phyloP scores from a whole-genome alignment of 2,329 filamentous ascomycete genomes.

The Hymenoscyphus infarciens region DNA sequence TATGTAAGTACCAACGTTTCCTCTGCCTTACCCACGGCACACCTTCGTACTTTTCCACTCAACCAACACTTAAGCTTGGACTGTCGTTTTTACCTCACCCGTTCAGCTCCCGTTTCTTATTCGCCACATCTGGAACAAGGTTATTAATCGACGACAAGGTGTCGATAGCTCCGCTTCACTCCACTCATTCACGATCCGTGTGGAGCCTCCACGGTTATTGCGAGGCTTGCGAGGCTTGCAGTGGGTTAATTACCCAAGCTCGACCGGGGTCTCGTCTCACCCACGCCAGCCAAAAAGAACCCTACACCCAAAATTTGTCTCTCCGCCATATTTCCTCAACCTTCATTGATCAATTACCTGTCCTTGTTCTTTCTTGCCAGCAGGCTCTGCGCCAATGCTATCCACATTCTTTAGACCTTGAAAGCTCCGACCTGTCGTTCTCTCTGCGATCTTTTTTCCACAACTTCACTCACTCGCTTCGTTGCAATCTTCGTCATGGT shows the following conservation, averaged over 20 bases:
- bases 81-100: neutral
- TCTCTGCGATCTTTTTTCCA: slow-evolving; percentile 7
- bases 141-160: slow-evolving; percentile 4
- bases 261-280: slow-evolving; percentile 14
- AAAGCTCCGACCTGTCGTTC: slow-evolving; percentile 22
- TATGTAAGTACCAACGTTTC: slow-evolving; percentile 5
- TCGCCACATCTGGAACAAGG: slow-evolving; percentile 3
- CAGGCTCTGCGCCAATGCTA: slow-evolving; percentile 26
- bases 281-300: slow-evolving; percentile 2
- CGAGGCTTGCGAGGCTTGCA: neutral
- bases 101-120: slow-evolving; percentile 3
- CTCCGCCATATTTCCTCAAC: slow-evolving; percentile 13
- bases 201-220: slow-evolving; percentile 4
- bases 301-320: slow-evolving; percentile 17
- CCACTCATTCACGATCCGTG: slow-evolving; percentile 7
- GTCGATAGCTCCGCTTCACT: slow-evolving; percentile 3
- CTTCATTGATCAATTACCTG: neutral
- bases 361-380: slow-evolving; percentile 10
- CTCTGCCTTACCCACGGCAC: neutral
- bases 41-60: neutral
- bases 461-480: slow-evolving; percentile 17
- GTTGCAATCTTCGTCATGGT: slow-evolving; percentile 19
- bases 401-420: slow-evolving; percentile 19
- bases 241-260: slow-evolving; percentile 11
- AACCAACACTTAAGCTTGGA: neutral